These are phyloP conservation scores for Penicillium nucicola DNA, from an alignment of 495 filamentous ascomycete species.

Conservation along the genomic window DNA sequence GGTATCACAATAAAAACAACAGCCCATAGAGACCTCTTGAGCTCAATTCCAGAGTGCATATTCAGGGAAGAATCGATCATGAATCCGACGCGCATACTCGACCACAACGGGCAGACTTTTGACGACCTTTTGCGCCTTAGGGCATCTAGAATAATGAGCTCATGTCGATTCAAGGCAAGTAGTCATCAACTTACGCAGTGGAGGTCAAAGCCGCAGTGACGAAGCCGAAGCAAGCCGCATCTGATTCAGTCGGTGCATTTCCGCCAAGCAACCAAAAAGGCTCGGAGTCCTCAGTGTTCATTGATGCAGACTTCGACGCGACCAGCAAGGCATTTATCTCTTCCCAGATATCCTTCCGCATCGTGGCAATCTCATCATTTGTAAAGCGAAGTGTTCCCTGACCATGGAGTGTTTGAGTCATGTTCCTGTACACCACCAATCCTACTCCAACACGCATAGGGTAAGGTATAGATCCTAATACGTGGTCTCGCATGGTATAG, in stretches of 20 bases:
- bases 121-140: conserved; percentile 42
- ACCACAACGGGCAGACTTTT: conserved; percentile 44
- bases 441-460: conserved; percentile 54
- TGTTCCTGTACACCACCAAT: conserved; percentile 43
- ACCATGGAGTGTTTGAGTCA: conserved; percentile 40
- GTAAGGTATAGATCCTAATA: conserved; percentile 47
- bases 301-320: conserved; percentile 28
- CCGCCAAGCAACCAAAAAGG: conserved; percentile 60
- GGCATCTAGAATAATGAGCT: conserved; percentile 30
- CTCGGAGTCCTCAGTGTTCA: conserved; percentile 13
- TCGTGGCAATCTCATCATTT: conserved; percentile 41
- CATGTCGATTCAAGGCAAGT: background rate
- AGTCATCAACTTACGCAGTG: conserved; percentile 45
- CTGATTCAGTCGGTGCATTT: conserved; percentile 52
- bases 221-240: conserved; percentile 57
- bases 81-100: conserved; percentile 57
- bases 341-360: conserved; percentile 52
- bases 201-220: conserved; percentile 47
- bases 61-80: conserved; percentile 56
- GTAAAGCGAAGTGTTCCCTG: conserved; percentile 55
- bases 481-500: conserved; percentile 55
- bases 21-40: no score
- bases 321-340: no score
- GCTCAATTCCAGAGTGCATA: conserved; percentile 39
- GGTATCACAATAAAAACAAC: no score